These are phyloP conservation scores for Phytophthora ohioensis DNA, from an alignment of 352 stramenopile species.

Conservation along the genomic window DNA sequence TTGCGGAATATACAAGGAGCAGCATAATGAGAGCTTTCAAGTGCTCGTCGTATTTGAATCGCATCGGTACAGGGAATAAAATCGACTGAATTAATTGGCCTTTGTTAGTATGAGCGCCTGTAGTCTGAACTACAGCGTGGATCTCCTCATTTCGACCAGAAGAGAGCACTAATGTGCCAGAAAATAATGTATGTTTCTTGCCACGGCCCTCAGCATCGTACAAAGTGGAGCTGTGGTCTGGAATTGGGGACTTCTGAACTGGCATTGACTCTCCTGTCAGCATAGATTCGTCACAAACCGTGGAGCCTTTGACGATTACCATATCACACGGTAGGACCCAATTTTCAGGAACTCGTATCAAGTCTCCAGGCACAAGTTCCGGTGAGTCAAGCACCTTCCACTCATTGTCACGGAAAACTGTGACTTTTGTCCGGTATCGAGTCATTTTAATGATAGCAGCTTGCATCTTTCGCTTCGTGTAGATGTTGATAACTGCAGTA, in stretches of 20 bases:
- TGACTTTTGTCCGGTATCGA: slow-evolving; percentile 56
- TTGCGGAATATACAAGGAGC: slow-evolving; percentile 63
- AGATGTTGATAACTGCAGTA: slow-evolving; percentile 53
- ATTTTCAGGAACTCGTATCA: slow-evolving; percentile 55
- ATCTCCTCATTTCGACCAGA: slow-evolving; percentile 54
- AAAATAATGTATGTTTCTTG: slow-evolving; percentile 83
- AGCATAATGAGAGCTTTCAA: slow-evolving; percentile 71
- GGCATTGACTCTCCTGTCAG: slow-evolving; percentile 77
- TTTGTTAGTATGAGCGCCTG: slow-evolving; percentile 74
- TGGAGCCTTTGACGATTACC: slow-evolving; percentile 58
- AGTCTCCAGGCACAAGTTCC: slow-evolving; percentile 53
- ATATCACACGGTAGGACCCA: slow-evolving; percentile 66
- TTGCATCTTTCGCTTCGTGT: slow-evolving; percentile 54
- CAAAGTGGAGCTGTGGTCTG: slow-evolving; percentile 36
- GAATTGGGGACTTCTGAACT: slow-evolving; percentile 72
- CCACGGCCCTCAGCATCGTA: slow-evolving; percentile 50
- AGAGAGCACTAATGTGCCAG: slow-evolving; percentile 67
- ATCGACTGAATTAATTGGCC: slow-evolving; percentile 84
- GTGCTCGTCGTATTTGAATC: slow-evolving; percentile 91
- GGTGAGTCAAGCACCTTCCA: slow-evolving; percentile 48
- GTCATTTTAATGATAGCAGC: slow-evolving; percentile 56
- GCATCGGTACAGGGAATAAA: slow-evolving; percentile 74
- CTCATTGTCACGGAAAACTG: slow-evolving; percentile 51
- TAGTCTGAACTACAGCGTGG: slow-evolving; percentile 70
- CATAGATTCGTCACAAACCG: slow-evolving; percentile 61